phyloP scores from a whole-genome alignment of 1,139 yeast genomes.

The Nakaseomyces kungkrabaensis region DNA sequence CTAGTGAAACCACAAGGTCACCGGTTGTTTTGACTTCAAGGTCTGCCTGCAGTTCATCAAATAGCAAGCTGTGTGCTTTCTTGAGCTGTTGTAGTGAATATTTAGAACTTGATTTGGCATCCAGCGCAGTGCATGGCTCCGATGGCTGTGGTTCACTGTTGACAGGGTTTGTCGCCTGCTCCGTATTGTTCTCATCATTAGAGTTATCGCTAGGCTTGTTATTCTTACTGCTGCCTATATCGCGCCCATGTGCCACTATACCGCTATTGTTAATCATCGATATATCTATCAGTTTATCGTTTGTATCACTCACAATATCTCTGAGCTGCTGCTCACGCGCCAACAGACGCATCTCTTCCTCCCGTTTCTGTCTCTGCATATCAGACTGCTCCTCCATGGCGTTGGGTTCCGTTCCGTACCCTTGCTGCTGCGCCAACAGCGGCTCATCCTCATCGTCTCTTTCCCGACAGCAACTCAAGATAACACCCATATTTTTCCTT shows the following conservation, averaged over 20 bases:
- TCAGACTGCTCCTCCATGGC: constrained; percentile 8
- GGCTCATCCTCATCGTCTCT: constrained; percentile 19
- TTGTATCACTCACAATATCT: constrained; percentile 33
- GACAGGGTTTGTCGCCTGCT: neutral
- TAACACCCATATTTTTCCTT: constrained; percentile 7
- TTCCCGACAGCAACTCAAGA: constrained; percentile 8
- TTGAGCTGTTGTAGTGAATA: neutral
- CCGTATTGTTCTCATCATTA: neutral
- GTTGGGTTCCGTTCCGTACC: constrained; percentile 20
- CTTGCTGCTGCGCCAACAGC: constrained; percentile 25
- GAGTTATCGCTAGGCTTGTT: neutral
- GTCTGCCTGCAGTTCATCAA: constrained; percentile 1
- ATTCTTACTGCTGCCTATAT: neutral
- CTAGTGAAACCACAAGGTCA: neutral
- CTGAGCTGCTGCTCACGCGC: constrained; percentile 31
- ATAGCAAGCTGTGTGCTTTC: neutral
- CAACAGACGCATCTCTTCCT: constrained; percentile 23
- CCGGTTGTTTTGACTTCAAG: constrained; percentile 1
- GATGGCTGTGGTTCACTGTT: neutral
- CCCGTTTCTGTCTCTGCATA: constrained; percentile 10
- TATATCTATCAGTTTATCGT: constrained; percentile 30
- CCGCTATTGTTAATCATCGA: constrained; percentile 30
- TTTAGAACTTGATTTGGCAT: neutral
- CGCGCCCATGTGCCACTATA: constrained; percentile 21
- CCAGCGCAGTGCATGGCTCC: neutral